A percentile compares a stretch with the other conserved stretches of the same genome.
Conservation (phyloP, 805 yeast genomes). For the Kuraishia hungarica region DNA sequence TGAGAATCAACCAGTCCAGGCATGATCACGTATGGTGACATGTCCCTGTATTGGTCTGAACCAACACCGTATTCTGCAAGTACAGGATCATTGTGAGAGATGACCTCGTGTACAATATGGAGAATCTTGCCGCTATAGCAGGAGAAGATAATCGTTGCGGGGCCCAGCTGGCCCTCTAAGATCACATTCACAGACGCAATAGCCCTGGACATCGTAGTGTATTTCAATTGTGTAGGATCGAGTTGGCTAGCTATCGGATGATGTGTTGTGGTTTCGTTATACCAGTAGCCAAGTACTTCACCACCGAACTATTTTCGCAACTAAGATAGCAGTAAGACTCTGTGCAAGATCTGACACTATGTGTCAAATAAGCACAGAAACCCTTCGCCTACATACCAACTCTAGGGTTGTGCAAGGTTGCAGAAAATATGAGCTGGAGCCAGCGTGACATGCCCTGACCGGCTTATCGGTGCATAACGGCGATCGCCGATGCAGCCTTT, state of each 20-base stretch:
- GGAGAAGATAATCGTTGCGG: constrained; percentile 64
- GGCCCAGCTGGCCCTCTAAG: constrained; percentile 31
- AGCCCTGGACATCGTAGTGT: constrained; percentile 44
- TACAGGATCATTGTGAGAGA: constrained; percentile 29
- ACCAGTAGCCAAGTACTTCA: too few relatives aligned
- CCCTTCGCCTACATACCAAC: not conserved
- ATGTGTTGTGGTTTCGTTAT: too few relatives aligned
- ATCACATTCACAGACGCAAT: constrained; percentile 54
- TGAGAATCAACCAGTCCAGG: constrained; percentile 94
- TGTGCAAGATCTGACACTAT: too few relatives aligned
- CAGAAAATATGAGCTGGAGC: not conserved
- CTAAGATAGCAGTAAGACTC: too few relatives aligned
- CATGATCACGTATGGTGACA: constrained; percentile 57
- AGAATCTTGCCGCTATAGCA: constrained; percentile 49
- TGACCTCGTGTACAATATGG: constrained; percentile 32
- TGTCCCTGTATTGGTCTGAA: constrained; percentile 36
- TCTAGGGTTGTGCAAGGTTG: not conserved
- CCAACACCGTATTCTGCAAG: constrained; percentile 33
- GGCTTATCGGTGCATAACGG: not conserved
- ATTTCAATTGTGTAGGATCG: not conserved
- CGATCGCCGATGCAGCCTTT: not conserved
- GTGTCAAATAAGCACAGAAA: too few relatives aligned
- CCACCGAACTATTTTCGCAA: too few relatives aligned
- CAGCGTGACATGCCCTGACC: not conserved
- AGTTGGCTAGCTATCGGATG: too few relatives aligned